These are phyloP conservation scores for Penicillium diatomitis DNA, from an alignment of 495 filamentous ascomycete genomes.

Conservation along the genomic window DNA sequence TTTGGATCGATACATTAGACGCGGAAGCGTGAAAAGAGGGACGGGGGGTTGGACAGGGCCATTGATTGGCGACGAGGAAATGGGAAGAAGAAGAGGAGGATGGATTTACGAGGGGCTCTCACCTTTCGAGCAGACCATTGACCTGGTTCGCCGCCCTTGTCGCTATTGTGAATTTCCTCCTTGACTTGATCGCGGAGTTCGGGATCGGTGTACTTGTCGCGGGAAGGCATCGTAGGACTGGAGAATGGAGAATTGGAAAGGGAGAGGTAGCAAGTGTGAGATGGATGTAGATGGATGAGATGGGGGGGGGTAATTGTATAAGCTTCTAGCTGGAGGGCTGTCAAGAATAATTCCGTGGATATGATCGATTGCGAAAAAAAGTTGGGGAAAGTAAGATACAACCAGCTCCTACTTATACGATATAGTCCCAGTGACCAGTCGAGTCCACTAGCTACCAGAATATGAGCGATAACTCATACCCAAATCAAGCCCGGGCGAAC, in stretches of 20 bases:
- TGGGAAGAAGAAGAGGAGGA: not conserved
- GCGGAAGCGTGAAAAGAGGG: not conserved
- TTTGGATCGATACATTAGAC: not conserved
- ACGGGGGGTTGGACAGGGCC: not conserved
- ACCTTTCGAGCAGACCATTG: conserved; percentile 45
- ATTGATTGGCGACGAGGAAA: not conserved
- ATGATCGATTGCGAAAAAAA: no score
- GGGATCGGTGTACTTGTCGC: conserved; percentile 41
- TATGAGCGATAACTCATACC: no score
- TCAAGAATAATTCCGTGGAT: no score
- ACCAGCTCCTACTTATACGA: no score
- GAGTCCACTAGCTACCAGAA: no score
- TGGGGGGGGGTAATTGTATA: no score
- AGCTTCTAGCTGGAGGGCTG: no score
- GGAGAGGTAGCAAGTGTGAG: not conserved
- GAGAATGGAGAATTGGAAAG: not conserved
- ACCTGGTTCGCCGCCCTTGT: conserved; percentile 40
- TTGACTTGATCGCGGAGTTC: conserved; percentile 40
- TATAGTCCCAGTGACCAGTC: no score
- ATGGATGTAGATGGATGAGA: no score
- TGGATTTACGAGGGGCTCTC: not conserved
- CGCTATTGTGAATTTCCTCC: conserved; percentile 35
- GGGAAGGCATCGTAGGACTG: conserved; percentile 28
- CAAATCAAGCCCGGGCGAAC: no score
- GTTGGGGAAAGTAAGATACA: no score